phyloP scores from a whole-genome alignment of 1,139 yeast genomes.

The Fermentozyma sake region DNA sequence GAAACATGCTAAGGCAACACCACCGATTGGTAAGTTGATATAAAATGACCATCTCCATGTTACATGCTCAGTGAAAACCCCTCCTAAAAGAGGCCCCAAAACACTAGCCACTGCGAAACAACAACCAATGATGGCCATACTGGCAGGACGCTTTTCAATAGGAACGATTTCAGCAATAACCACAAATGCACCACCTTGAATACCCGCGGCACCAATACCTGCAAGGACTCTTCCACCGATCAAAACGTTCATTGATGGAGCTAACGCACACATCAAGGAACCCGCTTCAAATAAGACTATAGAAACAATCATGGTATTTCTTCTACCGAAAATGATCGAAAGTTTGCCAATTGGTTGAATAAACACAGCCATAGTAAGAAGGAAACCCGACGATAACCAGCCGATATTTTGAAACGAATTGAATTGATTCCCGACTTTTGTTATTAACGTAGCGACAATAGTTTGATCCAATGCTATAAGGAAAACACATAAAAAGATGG shows the following conservation, averaged over 20 bases:
- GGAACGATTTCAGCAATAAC: slow-evolving; percentile 27
- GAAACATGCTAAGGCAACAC: slow-evolving; percentile 44
- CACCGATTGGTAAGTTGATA: slow-evolving; percentile 67
- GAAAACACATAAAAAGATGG: slow-evolving; percentile 29
- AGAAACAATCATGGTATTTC: slow-evolving; percentile 16
- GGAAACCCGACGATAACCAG: slow-evolving; percentile 25
- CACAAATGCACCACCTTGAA: slow-evolving; percentile 23
- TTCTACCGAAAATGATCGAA: slow-evolving; percentile 19
- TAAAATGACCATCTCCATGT: slow-evolving; percentile 81
- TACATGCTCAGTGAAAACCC: slow-evolving; percentile 33
- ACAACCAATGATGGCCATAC: slow-evolving; percentile 17
- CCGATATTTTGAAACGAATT: slow-evolving; percentile 23
- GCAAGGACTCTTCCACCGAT: slow-evolving; percentile 37
- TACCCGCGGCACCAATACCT: slow-evolving; percentile 33
- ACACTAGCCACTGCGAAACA: slow-evolving; percentile 21
- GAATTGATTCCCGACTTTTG: slow-evolving; percentile 35
- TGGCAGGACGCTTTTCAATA: slow-evolving; percentile 22
- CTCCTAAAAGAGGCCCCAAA: slow-evolving; percentile 23
- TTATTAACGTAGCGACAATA: slow-evolving; percentile 33
- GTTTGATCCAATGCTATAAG: slow-evolving; percentile 40
- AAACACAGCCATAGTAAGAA: slow-evolving; percentile 30
- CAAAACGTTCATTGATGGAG: slow-evolving; percentile 29
- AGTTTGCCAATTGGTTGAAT: slow-evolving; percentile 35
- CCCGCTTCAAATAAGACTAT: slow-evolving; percentile 22
- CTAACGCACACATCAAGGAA: slow-evolving; percentile 35